These are phyloP conservation scores for Ceratobasidium sp. DNA, from an alignment of 1,284 basidiomycete genomes.

Conservation along the genomic window DNA sequence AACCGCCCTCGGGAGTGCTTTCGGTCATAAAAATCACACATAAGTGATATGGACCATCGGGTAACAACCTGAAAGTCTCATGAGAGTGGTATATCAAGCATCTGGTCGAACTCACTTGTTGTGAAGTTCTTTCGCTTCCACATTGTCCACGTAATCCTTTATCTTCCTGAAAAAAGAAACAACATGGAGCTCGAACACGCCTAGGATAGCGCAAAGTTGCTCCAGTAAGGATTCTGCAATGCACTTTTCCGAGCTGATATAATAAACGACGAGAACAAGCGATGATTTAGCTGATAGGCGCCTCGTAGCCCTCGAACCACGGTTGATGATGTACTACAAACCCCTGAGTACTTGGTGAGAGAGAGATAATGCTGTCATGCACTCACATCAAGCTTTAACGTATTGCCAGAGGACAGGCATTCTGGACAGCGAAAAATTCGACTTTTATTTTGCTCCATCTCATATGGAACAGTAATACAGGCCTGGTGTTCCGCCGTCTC, in stretches of 20 bases:
- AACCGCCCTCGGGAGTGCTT: constrained; percentile 1
- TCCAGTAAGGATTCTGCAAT: not conserved
- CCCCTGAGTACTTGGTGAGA: no score
- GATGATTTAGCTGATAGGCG: not conserved
- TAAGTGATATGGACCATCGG: not conserved
- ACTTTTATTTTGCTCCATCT: not conserved
- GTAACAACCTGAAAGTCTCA: not conserved
- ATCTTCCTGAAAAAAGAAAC: not conserved
- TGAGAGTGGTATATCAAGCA: not conserved
- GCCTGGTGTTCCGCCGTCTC: not conserved
- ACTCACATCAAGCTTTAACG: not conserved
- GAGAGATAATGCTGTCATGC: not conserved
- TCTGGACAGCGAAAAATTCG: constrained; percentile 1
- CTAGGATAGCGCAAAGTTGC: not conserved
- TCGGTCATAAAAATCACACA: constrained; percentile 17
- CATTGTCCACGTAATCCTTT: no score
- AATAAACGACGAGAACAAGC: constrained; percentile 6
- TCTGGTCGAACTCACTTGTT: not conserved
- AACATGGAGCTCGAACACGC: not conserved
- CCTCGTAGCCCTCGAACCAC: not conserved
- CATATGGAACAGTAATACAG: not conserved
- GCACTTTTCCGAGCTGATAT: not conserved
- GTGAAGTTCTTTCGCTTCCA: not conserved
- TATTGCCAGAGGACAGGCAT: not conserved
- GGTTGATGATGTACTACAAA: constrained; percentile 20